Conservation (phyloP, 805 yeast genomes). For the Metschnikowia amazonensis region DNA sequence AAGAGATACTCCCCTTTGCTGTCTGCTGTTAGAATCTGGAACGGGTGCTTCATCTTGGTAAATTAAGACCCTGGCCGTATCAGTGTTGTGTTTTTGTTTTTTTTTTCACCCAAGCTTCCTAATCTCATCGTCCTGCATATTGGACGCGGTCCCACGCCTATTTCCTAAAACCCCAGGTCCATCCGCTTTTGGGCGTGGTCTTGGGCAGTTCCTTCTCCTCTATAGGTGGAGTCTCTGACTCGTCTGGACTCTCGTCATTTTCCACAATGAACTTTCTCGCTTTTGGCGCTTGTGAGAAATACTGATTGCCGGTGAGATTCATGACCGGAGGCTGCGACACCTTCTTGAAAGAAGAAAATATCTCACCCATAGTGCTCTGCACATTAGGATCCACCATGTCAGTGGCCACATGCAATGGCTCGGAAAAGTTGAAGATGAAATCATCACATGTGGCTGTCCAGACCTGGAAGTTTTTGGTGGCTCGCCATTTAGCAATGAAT, state of each 20-base stretch:
- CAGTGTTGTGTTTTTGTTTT: too few species aligned
- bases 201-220: conserved; percentile 5
- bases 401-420: conserved; percentile 36
- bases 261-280: conserved; percentile 18
- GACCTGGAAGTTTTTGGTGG: conserved; percentile 34
- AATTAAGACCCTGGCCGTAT: too few species aligned
- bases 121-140: conserved; percentile 13
- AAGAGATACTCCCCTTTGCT: conserved; percentile 46
- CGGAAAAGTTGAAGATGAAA: conserved; percentile 41
- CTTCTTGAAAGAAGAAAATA: conserved; percentile 16
- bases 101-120: conserved; percentile 9
- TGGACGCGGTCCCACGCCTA: conserved; percentile 1
- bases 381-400: conserved; percentile 15
- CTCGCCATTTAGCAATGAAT: conserved; percentile 34
- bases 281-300: conserved; percentile 15
- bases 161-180: conserved; percentile 19
- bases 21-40: conserved; percentile 52
- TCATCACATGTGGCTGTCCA: conserved; percentile 43
- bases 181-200: conserved; percentile 7
- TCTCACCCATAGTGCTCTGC: conserved; percentile 15
- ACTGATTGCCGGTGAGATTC: conserved; percentile 11
- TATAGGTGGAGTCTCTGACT: not conserved
- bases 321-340: conserved; percentile 6
- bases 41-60: conserved; percentile 62
- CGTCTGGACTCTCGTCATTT: not conserved